phyloP scores from a whole-genome alignment of 1,284 basidiomycete species.

The Xerocomus minutiporus region DNA sequence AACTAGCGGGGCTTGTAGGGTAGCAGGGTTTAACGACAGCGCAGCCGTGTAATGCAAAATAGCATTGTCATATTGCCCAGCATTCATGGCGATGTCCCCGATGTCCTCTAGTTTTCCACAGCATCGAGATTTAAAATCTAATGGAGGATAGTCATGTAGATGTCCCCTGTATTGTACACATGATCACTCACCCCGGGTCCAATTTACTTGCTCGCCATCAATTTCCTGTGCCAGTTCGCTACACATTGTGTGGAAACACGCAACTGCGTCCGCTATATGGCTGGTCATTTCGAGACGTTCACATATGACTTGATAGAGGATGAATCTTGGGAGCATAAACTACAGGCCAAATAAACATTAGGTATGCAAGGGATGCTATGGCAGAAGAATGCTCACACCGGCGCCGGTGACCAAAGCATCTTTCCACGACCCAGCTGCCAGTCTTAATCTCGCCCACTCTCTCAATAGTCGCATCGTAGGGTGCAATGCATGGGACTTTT shows the following conservation, averaged over 20 bases:
- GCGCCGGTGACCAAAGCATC: not conserved
- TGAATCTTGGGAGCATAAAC: not conserved
- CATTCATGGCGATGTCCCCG: not conserved
- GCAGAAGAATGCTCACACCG: not conserved
- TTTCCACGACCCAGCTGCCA: constrained; percentile 6
- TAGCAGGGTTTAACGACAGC: not conserved
- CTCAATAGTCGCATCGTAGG: not conserved
- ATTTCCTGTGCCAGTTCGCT: not conserved
- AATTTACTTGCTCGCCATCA: not conserved
- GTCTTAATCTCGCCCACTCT: too few species aligned
- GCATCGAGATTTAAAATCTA: not conserved
- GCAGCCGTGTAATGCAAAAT: not conserved
- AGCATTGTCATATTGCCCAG: not conserved
- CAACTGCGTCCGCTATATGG: not conserved
- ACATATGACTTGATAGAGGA: not conserved
- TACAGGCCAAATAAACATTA: not conserved
- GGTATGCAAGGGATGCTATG: not conserved
- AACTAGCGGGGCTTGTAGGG: too few species aligned
- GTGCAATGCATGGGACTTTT: not conserved
- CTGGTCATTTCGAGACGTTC: not conserved
- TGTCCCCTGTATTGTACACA: not conserved
- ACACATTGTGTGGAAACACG: not conserved
- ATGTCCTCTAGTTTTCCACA: not conserved
- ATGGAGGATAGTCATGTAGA: not conserved
- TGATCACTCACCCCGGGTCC: not conserved